A percentile compares a stretch with the other conserved stretches of the same genome.
phyloP scores from a whole-genome alignment of 2,329 filamentous ascomycete species.

The Aspergillus sp. region DNA sequence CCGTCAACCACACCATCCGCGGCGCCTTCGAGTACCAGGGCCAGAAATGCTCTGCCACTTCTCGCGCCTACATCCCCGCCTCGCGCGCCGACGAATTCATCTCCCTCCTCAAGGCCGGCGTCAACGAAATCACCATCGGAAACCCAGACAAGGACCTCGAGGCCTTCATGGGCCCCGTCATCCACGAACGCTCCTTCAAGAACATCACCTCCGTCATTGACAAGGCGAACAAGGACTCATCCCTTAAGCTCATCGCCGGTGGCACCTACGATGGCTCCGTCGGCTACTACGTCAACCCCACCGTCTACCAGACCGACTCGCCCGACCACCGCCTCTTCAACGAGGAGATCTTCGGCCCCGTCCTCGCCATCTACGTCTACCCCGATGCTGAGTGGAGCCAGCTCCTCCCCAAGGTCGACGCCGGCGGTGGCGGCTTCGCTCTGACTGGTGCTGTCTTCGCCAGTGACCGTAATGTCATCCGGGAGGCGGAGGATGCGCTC shows the following conservation, averaged over 20 bases:
- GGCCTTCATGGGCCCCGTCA: constrained; percentile 83
- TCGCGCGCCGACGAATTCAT: constrained; percentile 79
- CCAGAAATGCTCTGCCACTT: constrained; percentile 87
- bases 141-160: constrained; percentile 60
- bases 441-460: constrained; percentile 46
- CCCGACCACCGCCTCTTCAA: constrained; percentile 71
- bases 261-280: constrained; percentile 74
- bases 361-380: constrained; percentile 75
- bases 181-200: constrained; percentile 78
- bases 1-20: constrained; percentile 76
- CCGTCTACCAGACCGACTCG: constrained; percentile 74
- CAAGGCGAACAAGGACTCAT: constrained; percentile 69
- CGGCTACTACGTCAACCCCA: constrained; percentile 82
- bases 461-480: constrained; percentile 35
- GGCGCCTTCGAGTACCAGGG: constrained; percentile 89
- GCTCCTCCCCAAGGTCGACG: constrained; percentile 48
- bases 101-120: constrained; percentile 55
- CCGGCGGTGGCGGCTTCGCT: constrained; percentile 48
- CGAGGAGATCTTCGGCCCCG: constrained; percentile 79
- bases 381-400: constrained; percentile 55
- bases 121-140: constrained; percentile 65
- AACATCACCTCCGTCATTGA: constrained; percentile 77
- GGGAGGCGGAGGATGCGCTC: constrained; percentile 36
- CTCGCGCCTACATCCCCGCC: constrained; percentile 73
- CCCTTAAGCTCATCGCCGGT: constrained; percentile 71